Evolutionary conservation across 768 basidiomycete species (phyloP), one percentile per base, ranked within the genome.

Genomic region (Daedaleopsis nitida): DNA sequence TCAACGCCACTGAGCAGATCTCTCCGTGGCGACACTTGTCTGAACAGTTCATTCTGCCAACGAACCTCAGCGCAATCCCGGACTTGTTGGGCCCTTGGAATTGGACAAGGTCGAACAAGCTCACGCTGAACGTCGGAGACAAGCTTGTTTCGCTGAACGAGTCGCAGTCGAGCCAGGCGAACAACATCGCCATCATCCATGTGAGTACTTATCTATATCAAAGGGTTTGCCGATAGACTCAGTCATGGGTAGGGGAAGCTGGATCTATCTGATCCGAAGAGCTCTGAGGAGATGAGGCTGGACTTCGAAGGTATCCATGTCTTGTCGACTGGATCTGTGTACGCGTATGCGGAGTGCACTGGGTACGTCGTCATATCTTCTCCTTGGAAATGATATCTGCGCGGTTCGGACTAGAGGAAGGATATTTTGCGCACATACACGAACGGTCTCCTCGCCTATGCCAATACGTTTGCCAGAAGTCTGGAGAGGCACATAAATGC

Each of bases 301-400:
- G 88, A 92, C 61, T 86, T 94, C 63, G 87, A 89, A 69, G 92
- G 89, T 1, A 77, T 93, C 23, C 91, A 93, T 72, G 87, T 92
- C 69, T 66, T 89, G 12, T 71, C 79, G 24, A 88, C 89, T 57
- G 92, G 92, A 0, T 82, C 89, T 0, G 81, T 94, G n/a, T 91
- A 86, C 67, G 92, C 89, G 1, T 79, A 91, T 52, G 89, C 87
- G 17, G 82, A 85, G 64, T 82, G 86, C 5, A 68, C 71, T 17
- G 86, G 86, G 91, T 92, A 63, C 64, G 80, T 64, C 10, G 8
- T 51, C 43, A 58, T 58, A 48, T 60, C 14, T 59, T 58, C 23
- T 13, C 34, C 37, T 34, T 9, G 37, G 14, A 3, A 5, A 37
- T 24, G 2, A 8, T 23, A 9, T 24, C 13, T 32, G 27, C 7